A percentile compares a stretch with the other conserved stretches of the same genome.
These are phyloP conservation scores for Panaeolus cyanescens DNA, from an alignment of 768 basidiomycete species.

Conservation along the genomic window DNA sequence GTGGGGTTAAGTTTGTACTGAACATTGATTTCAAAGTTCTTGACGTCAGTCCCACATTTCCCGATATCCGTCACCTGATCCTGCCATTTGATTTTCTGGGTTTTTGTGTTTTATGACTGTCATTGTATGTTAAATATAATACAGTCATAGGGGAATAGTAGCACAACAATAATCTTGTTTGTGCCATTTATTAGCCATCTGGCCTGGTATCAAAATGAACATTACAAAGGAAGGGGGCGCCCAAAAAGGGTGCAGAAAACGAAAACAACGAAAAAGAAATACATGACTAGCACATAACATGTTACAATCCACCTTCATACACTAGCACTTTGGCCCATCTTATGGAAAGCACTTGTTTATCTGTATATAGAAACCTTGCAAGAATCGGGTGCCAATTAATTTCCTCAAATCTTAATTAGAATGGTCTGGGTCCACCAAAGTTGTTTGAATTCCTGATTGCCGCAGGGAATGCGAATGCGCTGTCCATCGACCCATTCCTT, in stretches of 20 bases:
- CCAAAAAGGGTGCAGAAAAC: not conserved
- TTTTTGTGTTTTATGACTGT: not conserved
- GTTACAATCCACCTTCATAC: not conserved
- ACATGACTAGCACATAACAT: constrained; percentile 1
- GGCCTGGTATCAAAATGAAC: not conserved
- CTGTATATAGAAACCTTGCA: not conserved
- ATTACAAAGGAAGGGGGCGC: not conserved
- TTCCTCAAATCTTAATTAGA: not conserved
- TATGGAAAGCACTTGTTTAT: not conserved
- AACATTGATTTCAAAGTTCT: not conserved
- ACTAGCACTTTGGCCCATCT: not conserved
- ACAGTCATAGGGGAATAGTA: not conserved
- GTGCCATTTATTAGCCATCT: not conserved
- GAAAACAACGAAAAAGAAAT: not conserved
- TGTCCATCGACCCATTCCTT: not conserved
- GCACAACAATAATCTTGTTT: not conserved
- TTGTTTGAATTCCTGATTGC: not conserved
- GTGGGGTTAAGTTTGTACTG: not conserved
- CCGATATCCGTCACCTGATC: not conserved
- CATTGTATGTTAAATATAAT: not conserved
- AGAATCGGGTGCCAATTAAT: too few relatives aligned
- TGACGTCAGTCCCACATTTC: not conserved
- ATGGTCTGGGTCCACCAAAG: not conserved
- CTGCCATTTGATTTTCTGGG: not conserved
- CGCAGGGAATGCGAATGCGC: not conserved